A percentile compares a stretch with the other conserved stretches of the same genome.
phyloP scores from a whole-genome alignment of 2,329 filamentous ascomycete genomes.

The Alternaria gansuensis region DNA sequence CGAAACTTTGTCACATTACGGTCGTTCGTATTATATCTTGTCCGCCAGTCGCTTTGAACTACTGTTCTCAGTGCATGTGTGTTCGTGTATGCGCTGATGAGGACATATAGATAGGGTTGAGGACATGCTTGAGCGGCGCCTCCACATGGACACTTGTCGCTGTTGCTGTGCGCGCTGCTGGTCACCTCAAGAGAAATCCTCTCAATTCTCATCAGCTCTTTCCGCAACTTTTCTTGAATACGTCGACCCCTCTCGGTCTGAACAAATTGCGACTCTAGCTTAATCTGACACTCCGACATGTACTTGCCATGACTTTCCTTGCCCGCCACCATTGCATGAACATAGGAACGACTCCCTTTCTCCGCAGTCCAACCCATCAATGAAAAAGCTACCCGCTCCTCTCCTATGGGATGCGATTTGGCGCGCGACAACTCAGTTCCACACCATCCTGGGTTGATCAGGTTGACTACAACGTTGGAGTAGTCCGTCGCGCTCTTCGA shows the following conservation, averaged over 20 bases:
- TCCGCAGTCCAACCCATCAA: conserved; percentile 21
- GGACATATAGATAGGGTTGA: background rate
- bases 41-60: background rate
- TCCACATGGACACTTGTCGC: background rate
- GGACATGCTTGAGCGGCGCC: background rate
- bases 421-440: conserved; percentile 19
- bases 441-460: conserved; percentile 18
- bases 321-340: conserved; percentile 19
- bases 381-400: conserved; percentile 15
- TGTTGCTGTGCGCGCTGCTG: background rate
- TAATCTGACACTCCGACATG: conserved; percentile 15
- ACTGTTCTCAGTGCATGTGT: background rate
- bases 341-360: conserved; percentile 15
- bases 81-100: background rate
- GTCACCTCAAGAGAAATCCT: background rate
- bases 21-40: background rate
- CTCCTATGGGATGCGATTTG: conserved; percentile 10
- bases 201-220: background rate
- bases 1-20: background rate
- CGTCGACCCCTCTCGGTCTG: conserved; percentile 12
- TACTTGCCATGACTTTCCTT: conserved; percentile 19
- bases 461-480: conserved; percentile 11
- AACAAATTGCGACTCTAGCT: conserved; percentile 16
- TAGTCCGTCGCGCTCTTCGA: background rate
- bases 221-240: conserved; percentile 19